phyloP scores from a whole-genome alignment of 768 basidiomycete species.

The Tulasnella sp. region DNA sequence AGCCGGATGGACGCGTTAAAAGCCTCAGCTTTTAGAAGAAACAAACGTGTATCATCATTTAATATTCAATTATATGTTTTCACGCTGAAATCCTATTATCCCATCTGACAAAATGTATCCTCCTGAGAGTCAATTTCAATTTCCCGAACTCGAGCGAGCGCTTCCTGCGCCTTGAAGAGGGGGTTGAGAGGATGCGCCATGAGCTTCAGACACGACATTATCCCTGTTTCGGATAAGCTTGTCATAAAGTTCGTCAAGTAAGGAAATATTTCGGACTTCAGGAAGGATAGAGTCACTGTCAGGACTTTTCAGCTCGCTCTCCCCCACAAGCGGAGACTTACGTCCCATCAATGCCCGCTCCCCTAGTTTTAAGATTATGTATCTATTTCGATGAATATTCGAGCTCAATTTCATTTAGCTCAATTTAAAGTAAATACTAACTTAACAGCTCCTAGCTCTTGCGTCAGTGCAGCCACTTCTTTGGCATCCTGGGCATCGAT shows the following conservation, averaged over 20 bases:
- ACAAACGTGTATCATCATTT: no score
- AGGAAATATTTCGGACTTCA: constrained; percentile 13
- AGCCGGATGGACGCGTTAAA: no score
- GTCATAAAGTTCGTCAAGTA: constrained; percentile 19
- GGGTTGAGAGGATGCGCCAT: neutral
- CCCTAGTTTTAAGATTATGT: constrained; percentile 14
- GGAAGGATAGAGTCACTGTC: neutral
- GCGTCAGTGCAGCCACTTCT: neutral
- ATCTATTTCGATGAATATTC: neutral
- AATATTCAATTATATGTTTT: no score
- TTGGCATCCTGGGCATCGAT: neutral
- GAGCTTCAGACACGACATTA: neutral
- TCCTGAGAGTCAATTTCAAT: neutral
- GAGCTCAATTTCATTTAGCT: no score
- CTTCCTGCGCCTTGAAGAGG: neutral
- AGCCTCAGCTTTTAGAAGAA: no score
- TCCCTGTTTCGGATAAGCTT: neutral
- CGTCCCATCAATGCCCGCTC: constrained; percentile 14
- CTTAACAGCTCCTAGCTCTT: neutral
- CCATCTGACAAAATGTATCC: no score
- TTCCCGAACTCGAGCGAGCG: neutral
- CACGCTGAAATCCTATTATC: no score
- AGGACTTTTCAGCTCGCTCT: neutral
- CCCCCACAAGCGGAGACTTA: neutral
- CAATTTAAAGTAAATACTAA: neutral